Conservation (phyloP, 768 basidiomycete genomes). For the Artomyces pyxidatus region DNA sequence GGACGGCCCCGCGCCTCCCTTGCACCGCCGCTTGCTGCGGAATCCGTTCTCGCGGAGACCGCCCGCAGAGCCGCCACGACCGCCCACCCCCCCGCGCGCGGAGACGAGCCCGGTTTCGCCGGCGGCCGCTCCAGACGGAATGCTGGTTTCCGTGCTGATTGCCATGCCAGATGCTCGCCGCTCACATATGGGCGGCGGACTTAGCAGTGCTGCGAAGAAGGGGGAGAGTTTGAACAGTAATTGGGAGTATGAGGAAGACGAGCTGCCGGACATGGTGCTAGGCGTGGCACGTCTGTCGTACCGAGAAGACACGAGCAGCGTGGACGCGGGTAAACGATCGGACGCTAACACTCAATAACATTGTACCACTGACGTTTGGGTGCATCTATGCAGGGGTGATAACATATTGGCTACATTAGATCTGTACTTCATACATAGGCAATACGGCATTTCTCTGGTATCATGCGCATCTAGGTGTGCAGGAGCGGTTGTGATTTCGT, state of each 20-base stretch:
- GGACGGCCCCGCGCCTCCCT: neutral
- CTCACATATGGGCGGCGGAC: conserved; percentile 4
- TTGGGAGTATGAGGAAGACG: conserved; percentile 18
- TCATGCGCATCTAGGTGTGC: no score
- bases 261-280: conserved; percentile 44
- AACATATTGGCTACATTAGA: conserved; percentile 12
- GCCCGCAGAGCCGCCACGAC: neutral
- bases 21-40: conserved; percentile 1
- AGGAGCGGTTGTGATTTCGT: no score
- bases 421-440: conserved; percentile 13
- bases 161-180: conserved; percentile 42
- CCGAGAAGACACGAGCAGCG: neutral
- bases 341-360: neutral
- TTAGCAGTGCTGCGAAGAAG: conserved; percentile 9
- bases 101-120: neutral
- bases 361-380: neutral
- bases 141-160: conserved; percentile 50
- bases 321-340: neutral
- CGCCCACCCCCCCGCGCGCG: neutral
- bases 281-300: conserved; percentile 35
- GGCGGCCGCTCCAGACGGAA: neutral
- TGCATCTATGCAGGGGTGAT: no score
- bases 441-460: conserved; percentile 11
- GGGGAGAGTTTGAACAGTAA: conserved; percentile 18
- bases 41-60: conserved; percentile 3